These are phyloP conservation scores for Murraya paniculata DNA, from an alignment of 345 rosid genomes.

Conservation along the genomic window DNA sequence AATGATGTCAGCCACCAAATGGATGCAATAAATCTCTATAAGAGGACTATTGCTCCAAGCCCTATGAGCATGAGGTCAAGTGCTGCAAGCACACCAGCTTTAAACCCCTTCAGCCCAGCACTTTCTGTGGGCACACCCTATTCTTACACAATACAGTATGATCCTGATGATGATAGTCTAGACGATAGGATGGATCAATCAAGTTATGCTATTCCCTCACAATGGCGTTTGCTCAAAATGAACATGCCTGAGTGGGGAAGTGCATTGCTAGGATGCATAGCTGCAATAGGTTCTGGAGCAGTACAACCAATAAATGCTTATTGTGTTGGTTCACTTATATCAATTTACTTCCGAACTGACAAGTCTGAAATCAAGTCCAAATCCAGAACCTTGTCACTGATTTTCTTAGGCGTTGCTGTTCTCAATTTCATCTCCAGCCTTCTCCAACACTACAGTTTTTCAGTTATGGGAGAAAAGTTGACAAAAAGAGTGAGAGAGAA, in stretches of 20 bases:
- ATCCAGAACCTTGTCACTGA: slow-evolving; percentile 40
- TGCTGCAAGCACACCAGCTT: slow-evolving; percentile 36
- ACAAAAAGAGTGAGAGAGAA: slow-evolving; percentile 60
- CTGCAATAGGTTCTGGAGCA: slow-evolving; percentile 60
- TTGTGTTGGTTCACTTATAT: slow-evolving; percentile 56
- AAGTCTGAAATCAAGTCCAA: slow-evolving; percentile 41
- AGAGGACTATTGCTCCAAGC: slow-evolving; percentile 33
- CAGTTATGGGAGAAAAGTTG: slow-evolving; percentile 64
- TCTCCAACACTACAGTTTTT: slow-evolving; percentile 59
- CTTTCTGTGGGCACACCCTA: slow-evolving; percentile 56
- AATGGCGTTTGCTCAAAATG: slow-evolving; percentile 58
- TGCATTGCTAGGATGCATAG: slow-evolving; percentile 53
- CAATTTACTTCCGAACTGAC: slow-evolving; percentile 44
- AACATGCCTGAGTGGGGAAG: slow-evolving; percentile 50
- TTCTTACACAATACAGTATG: slow-evolving; percentile 45
- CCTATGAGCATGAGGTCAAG: slow-evolving; percentile 47
- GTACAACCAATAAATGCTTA: slow-evolving; percentile 71
- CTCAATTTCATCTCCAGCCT: slow-evolving; percentile 48
- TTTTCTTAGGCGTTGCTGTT: slow-evolving; percentile 52
- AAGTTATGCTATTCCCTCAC: slow-evolving; percentile 48
- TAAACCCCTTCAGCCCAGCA: slow-evolving; percentile 58
- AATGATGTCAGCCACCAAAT: slow-evolving; percentile 15
- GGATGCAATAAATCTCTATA: slow-evolving; percentile 28
- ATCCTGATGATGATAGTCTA: slow-evolving; percentile 32
- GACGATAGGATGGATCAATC: slow-evolving; percentile 23